phyloP scores from a whole-genome alignment of 2,329 filamentous ascomycete genomes.

The Colletotrichum limetticola region DNA sequence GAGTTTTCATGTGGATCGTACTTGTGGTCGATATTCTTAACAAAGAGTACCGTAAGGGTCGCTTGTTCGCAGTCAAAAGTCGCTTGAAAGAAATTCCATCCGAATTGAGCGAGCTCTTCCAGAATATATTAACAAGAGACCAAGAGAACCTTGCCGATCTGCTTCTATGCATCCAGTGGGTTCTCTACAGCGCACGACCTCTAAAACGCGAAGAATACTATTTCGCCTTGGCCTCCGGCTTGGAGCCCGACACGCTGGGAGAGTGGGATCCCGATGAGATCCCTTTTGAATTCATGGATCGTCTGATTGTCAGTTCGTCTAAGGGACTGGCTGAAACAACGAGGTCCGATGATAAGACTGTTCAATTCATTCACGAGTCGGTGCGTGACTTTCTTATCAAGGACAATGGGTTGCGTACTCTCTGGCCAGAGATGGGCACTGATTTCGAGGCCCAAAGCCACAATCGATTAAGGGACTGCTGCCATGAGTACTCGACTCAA shows the following conservation, averaged over 20 bases:
- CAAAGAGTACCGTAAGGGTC: slow-evolving; percentile 43
- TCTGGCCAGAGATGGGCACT: neutral
- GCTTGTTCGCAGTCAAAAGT: slow-evolving; percentile 3
- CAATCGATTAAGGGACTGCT: neutral
- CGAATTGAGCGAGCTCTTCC: slow-evolving; percentile 56
- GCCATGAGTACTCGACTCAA: neutral
- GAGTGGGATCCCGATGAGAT: slow-evolving; percentile 32
- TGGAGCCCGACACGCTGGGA: slow-evolving; percentile 36
- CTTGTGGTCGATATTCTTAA: slow-evolving; percentile 53
- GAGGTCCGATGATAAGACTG: slow-evolving; percentile 39
- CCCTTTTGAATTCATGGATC: slow-evolving; percentile 37
- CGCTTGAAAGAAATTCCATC: slow-evolving; percentile 36
- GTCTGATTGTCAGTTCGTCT: slow-evolving; percentile 50
- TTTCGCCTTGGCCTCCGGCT: slow-evolving; percentile 48
- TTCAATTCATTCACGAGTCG: slow-evolving; percentile 62
- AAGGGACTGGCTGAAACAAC: slow-evolving; percentile 58
- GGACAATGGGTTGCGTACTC: neutral
- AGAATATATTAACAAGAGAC: slow-evolving; percentile 59
- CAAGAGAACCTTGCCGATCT: slow-evolving; percentile 49
- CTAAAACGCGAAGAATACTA: slow-evolving; percentile 49
- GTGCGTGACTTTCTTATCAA: slow-evolving; percentile 54
- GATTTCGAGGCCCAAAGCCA: neutral
- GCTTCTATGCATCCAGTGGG: slow-evolving; percentile 57
- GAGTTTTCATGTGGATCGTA: slow-evolving; percentile 57
- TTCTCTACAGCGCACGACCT: slow-evolving; percentile 57